Base-by-base conservation (phyloP, 1,284 basidiomycete genomes). In the Naganishia cerealis region DNA sequence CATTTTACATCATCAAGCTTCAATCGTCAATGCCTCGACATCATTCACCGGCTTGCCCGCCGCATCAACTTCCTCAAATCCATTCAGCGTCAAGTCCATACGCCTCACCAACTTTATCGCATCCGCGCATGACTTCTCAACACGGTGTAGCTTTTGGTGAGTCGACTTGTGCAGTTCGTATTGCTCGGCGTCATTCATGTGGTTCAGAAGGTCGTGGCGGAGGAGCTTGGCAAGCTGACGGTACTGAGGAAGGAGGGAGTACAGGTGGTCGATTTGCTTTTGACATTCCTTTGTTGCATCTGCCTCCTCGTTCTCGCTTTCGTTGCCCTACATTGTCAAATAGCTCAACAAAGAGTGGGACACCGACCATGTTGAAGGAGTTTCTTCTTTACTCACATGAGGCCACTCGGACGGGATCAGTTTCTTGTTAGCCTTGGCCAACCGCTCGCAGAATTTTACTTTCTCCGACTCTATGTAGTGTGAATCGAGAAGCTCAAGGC, bases 191-290 rank as follows among this genome's bases (percentile, higher is more conserved):
- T 4, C 12, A 12, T 21, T 48, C 46, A 48, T 48, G 46, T 48
- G n/a, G 13, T n/a, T 48, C n/a, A 48, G n/a, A 48, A 48, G 46
- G n/a, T 48, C 46, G n/a, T 48, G 46, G n/a, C 46, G 46, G 10
- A 48, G 46, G 3, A 48, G 3, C 3, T 48, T 48, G 46, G 24
- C 24, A 12, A 48, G 46, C 12, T 48, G 46, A 21, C 46, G 46
- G 24, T 50, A 50, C 10, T 24, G 18, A 50, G n/a, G 18, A 24
- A 21, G n/a, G n/a, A 50, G n/a, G n/a, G n/a, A 50, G 46, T 50
- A 50, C n/a, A 50, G 3, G 24, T 50, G n/a, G 8, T 50, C n/a
- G 46, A 50, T 50, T 24, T 21, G 46, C 15, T 50, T 7, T 24
- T 50, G 46, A 50, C 18, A 50, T 9, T n/a, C 46, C n/a, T 21